Evolutionary conservation across 768 basidiomycete genomes (phyloP), one percentile per base, ranked within the genome.

Genomic region (Polyporus arcularius): DNA sequence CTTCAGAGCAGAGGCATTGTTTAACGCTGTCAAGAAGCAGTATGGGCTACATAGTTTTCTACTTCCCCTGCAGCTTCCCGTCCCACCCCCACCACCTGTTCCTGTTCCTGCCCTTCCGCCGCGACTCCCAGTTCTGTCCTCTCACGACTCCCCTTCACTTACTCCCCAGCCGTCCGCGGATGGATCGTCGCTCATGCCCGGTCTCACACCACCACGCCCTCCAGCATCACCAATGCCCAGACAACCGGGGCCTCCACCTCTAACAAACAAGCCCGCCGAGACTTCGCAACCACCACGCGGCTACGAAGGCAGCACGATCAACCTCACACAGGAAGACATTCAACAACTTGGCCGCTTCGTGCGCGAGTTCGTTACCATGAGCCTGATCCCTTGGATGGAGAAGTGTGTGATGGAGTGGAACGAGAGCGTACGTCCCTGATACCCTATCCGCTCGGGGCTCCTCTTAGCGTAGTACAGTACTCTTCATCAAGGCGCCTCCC

Each of bases 311-410:
- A 75, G 74, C 52, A 70, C 72, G 10, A 67, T 93, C 41, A 74
- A 76, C 35, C 76, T 95, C 76, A 79, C 77, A 9, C 86, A 93
- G 67, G 74, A 76, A 49, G 94, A 96, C 74, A 89, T 93, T 14
- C 82, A 88, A 55, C 82, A 85, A 65, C 83, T 87, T 6, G 86
- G 86, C 0, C 83, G 85, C 55, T 94, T 98, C 67, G 82, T 92
- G 10, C 83, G 94, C 47, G 96, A 97, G 72, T 89, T 98, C 66
- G 80, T 93, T 4, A 86, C 88, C 11, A 93, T 91, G 86, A 95
- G 91, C 69, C 74, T 98, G 47, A 73, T 98, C 3, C 96, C 96
- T 1, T 98, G 92, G 92, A 96, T 98, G 93, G 96, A 98, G 76
- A 92, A 89, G 68, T 89, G 88, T 72, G 90, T 96, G 5, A 66